phyloP scores from a whole-genome alignment of 108 stramenopile genomes.

The Cyclotella baltica region DNA sequence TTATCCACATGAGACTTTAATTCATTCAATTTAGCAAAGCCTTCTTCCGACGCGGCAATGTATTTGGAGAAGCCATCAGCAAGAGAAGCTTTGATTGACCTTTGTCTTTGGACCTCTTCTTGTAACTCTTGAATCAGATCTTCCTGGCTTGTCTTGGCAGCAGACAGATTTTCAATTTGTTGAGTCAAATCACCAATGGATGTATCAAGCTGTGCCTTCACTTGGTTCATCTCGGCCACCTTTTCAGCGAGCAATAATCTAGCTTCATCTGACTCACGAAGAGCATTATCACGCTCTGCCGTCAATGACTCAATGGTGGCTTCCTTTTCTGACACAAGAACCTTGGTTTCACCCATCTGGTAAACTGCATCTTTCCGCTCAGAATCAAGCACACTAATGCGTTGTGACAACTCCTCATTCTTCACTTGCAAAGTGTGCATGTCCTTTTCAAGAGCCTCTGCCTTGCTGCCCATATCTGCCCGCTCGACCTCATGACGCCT shows the following conservation, averaged over 20 bases:
- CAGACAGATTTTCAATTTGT: neutral
- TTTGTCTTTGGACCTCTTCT: neutral
- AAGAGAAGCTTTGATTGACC: neutral
- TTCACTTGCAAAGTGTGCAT: neutral
- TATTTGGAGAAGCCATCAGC: neutral
- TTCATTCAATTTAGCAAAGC: neutral
- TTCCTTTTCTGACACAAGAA: neutral
- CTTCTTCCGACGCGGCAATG: neutral
- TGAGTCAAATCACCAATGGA: neutral
- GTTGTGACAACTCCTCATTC: neutral
- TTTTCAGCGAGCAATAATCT: neutral
- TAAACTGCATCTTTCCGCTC: neutral
- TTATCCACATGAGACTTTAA: neutral
- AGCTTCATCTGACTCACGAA: neutral
- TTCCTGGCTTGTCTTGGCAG: neutral
- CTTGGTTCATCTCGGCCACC: neutral
- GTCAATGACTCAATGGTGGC: neutral
- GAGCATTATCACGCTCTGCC: neutral
- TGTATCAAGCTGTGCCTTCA: neutral
- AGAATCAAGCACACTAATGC: neutral
- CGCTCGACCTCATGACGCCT: neutral
- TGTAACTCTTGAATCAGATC: neutral
- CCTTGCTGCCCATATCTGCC: neutral
- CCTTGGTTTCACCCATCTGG: neutral
- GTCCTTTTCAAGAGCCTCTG: constrained; percentile 5